Evolutionary conservation across 2,329 filamentous ascomycete genomes (phyloP).

Genomic region (Pseudomassariella vexata): DNA sequence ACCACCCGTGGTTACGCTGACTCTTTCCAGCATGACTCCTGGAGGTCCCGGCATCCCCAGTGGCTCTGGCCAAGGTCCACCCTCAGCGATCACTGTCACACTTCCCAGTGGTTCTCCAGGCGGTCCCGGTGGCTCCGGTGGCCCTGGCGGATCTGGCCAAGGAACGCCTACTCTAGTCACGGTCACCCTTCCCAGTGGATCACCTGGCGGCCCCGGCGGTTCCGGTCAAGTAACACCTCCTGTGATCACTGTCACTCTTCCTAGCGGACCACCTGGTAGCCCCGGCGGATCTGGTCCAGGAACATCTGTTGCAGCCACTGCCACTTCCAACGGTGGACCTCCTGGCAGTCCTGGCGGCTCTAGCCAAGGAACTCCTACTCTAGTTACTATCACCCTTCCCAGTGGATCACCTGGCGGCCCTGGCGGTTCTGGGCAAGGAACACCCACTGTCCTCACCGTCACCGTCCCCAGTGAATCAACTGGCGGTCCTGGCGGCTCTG

Average conservation of each 20-base stretch:
- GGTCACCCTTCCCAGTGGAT: too few relatives aligned
- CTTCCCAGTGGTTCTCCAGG: neutral
- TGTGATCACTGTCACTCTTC: too few relatives aligned
- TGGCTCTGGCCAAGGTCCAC: conserved; percentile 3
- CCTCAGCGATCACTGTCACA: conserved; percentile 1
- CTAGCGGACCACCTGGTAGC: neutral
- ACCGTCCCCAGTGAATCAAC: neutral
- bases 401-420: conserved; percentile 3
- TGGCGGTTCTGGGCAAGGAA: neutral
- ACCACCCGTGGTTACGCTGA: neutral
- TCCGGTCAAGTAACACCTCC: too few relatives aligned
- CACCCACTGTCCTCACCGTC: neutral
- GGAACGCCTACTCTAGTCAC: too few relatives aligned
- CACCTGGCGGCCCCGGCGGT: too few relatives aligned
- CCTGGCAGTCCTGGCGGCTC: conserved; percentile 2
- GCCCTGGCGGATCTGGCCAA: too few relatives aligned
- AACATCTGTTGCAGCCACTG: too few relatives aligned
- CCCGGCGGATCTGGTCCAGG: neutral
- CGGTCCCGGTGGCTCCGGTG: conserved; percentile 2
- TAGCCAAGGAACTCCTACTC: too few relatives aligned
- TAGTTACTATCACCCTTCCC: neutral
- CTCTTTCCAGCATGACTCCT: conserved; percentile 1
- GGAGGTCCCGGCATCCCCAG: conserved; percentile 1
- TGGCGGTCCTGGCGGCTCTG: conserved; percentile 1
- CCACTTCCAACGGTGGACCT: too few relatives aligned